Evolutionary conservation across 2,329 filamentous ascomycete species (phyloP).

Genomic region (Diplodia scrobiculata): DNA sequence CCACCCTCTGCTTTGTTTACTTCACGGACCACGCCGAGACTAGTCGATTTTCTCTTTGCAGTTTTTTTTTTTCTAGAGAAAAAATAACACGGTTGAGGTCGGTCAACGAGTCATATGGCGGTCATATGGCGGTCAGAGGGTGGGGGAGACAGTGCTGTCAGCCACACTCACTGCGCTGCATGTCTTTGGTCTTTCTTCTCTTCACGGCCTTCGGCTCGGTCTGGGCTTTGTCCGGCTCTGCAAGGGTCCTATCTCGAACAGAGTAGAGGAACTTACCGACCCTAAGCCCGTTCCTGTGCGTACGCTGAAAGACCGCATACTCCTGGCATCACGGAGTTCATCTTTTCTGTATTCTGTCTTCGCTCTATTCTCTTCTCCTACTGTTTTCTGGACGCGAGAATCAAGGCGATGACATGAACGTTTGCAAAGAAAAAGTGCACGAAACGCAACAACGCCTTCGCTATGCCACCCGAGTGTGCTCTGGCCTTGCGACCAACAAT

Average conservation of each 20-base stretch:
- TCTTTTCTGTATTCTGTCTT: not conserved
- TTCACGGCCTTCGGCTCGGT: not conserved
- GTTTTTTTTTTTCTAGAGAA: not conserved
- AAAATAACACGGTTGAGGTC: not conserved
- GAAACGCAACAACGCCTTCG: conserved; percentile 7
- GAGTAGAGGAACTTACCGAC: not conserved
- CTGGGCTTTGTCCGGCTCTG: not conserved
- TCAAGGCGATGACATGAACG: not conserved
- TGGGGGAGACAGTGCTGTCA: not conserved
- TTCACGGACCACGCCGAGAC: not conserved
- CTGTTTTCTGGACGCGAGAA: not conserved
- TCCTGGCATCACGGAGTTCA: not conserved
- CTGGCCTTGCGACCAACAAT: conserved; percentile 16
- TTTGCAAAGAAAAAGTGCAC: not conserved
- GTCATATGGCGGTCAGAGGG: not conserved
- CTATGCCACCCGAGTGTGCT: conserved; percentile 20
- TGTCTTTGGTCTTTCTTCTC: not conserved
- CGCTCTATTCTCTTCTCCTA: not conserved
- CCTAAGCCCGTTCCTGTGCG: not conserved
- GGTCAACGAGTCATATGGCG: not conserved
- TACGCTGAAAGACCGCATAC: not conserved
- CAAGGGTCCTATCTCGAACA: not conserved
- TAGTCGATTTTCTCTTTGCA: not conserved
- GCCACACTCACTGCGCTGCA: not conserved
- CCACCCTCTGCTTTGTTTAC: not conserved